These are phyloP conservation scores for Fagopyrum esculentum DNA, from an alignment of 148 eudicot species.

Conservation along the genomic window DNA sequence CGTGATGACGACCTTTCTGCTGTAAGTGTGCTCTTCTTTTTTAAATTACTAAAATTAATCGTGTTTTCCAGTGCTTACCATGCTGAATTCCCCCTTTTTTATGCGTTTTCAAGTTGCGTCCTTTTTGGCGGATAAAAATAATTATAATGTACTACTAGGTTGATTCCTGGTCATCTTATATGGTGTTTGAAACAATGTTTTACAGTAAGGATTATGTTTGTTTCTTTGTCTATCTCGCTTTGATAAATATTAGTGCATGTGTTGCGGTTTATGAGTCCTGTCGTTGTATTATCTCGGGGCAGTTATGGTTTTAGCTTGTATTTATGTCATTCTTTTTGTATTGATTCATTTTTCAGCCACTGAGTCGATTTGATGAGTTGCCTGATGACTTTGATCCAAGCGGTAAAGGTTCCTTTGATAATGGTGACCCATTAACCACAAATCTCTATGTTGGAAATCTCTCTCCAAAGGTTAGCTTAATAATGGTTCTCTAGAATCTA, in stretches of 20 bases:
- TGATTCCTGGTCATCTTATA: not conserved
- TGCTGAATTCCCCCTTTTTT: not conserved
- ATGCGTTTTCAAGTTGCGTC: not conserved
- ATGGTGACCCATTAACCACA: constrained; percentile 96
- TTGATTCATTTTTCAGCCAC: constrained; percentile 32
- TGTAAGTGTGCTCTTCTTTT: constrained; percentile 33
- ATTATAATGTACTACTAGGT: not conserved
- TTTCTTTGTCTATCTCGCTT: no score
- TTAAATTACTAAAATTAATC: not conserved
- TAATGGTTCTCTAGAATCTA: not conserved
- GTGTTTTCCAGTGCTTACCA: no score
- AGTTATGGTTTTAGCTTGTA: not conserved
- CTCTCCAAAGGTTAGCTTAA: constrained; percentile 68
- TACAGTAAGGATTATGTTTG: not conserved
- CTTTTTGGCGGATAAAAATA: not conserved
- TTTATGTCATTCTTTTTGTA: not conserved
- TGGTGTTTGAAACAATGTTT: not conserved
- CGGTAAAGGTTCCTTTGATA: constrained; percentile 98
- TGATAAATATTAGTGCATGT: not conserved
- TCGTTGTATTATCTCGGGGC: not conserved
- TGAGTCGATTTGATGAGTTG: constrained; percentile 86
- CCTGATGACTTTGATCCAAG: constrained; percentile 88
- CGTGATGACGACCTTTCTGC: constrained; percentile 66
- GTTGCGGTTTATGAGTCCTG: not conserved
- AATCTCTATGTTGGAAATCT: constrained; percentile 96